phyloP scores from a whole-genome alignment of 371 early-diverging fungal genomes.

The Blastocladiella emersonii region DNA sequence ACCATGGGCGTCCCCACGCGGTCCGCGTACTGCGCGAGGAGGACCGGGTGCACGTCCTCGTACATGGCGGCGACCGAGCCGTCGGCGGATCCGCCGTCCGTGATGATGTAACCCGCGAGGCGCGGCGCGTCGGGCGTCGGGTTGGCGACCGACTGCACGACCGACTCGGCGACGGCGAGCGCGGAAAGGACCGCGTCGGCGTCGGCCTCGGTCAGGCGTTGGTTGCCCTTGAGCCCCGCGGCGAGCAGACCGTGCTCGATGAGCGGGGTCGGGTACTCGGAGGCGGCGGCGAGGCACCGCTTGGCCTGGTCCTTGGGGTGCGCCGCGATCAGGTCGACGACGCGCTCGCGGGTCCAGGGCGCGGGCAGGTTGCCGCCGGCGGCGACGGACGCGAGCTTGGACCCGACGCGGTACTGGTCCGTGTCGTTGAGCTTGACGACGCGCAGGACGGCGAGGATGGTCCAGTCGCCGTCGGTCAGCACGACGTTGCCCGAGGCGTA shows the following conservation, averaged over 20 bases:
- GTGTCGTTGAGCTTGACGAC: slow-evolving; percentile 67
- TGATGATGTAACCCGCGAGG: neutral
- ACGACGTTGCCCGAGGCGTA: slow-evolving; percentile 93
- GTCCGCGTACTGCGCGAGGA: slow-evolving; percentile 52
- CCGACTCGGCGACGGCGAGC: neutral
- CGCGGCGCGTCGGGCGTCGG: neutral
- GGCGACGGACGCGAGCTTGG: neutral
- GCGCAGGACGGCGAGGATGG: slow-evolving; percentile 70
- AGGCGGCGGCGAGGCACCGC: neutral
- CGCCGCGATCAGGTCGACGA: neutral
- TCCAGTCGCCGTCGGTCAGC: slow-evolving; percentile 75
- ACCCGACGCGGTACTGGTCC: slow-evolving; percentile 58
- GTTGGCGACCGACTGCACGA: neutral
- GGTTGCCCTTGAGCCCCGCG: neutral
- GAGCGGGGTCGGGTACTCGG: neutral
- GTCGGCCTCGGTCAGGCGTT: neutral
- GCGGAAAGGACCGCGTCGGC: neutral
- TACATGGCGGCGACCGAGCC: slow-evolving; percentile 26
- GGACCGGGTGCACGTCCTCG: slow-evolving; percentile 79
- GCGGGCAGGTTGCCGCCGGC: neutral
- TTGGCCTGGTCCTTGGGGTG: neutral
- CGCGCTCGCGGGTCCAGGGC: neutral
- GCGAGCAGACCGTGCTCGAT: neutral
- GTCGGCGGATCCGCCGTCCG: too few species aligned
- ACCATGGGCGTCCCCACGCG: slow-evolving; percentile 15